phyloP scores from a whole-genome alignment of 2,329 filamentous ascomycete genomes.

The Amylocarpus encephaloides region DNA sequence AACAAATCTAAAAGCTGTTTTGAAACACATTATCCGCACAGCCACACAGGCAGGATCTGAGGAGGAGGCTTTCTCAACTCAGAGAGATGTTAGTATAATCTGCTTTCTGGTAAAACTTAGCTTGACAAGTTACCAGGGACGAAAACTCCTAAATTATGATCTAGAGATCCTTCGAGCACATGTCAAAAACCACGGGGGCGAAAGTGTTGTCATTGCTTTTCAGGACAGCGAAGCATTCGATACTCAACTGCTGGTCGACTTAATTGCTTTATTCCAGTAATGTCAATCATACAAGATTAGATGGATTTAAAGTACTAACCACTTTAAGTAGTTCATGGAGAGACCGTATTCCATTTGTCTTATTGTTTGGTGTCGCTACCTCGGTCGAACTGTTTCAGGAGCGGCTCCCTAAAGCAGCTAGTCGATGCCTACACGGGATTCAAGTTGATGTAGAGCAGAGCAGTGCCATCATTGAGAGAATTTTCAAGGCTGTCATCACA shows the following conservation, averaged over 20 bases:
- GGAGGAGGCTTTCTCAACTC: conserved; percentile 42
- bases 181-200: conserved; percentile 45
- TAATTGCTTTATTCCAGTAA: conserved; percentile 63
- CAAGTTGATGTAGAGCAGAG: conserved; percentile 75
- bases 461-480: conserved; percentile 62
- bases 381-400: conserved; percentile 75
- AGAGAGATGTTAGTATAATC: conserved; percentile 40
- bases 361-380: conserved; percentile 75
- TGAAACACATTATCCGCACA: conserved; percentile 69
- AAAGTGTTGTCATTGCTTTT: conserved; percentile 64
- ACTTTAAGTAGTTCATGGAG: conserved; percentile 51
- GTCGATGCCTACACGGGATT: conserved; percentile 59
- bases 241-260: conserved; percentile 61
- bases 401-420: conserved; percentile 61
- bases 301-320: conserved; percentile 1
- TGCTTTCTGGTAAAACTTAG: neutral
- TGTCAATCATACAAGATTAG: conserved; percentile 20
- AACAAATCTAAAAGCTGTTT: conserved; percentile 63
- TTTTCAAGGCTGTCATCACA: conserved; percentile 61
- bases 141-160: conserved; percentile 70
- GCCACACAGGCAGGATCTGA: conserved; percentile 47
- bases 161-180: conserved; percentile 62
- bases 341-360: conserved; percentile 67
- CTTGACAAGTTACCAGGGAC: conserved; percentile 39
- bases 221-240: conserved; percentile 83